Percentiles rank a stretch among this genome's conserved stretches.
These are phyloP conservation scores for Suhomyces kilbournensis DNA, from an alignment of 805 yeast genomes.

Conservation along the genomic window DNA sequence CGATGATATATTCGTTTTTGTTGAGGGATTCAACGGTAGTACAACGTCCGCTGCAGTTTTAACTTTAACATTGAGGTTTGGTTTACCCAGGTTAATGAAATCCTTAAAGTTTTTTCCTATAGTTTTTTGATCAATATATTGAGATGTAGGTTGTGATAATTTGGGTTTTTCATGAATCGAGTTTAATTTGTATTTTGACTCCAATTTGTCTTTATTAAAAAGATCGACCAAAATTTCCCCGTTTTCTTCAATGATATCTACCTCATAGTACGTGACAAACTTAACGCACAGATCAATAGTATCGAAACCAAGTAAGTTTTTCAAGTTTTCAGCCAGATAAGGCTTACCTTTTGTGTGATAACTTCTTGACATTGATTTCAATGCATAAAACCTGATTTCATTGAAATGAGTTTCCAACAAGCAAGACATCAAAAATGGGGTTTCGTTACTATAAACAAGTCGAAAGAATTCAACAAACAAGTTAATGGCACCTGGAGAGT, in stretches of 20 bases:
- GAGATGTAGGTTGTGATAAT: slow-evolving; percentile 32
- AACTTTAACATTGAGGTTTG: not conserved
- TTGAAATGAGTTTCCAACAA: slow-evolving; percentile 77
- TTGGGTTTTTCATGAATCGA: slow-evolving; percentile 39
- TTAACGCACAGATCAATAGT: slow-evolving; percentile 46
- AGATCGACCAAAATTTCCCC: slow-evolving; percentile 35
- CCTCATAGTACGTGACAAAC: slow-evolving; percentile 64
- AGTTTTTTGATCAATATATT: slow-evolving; percentile 27
- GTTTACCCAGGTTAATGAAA: slow-evolving; percentile 33
- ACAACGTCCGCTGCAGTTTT: not conserved
- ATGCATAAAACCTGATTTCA: slow-evolving; percentile 71
- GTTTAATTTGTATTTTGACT: slow-evolving; percentile 35
- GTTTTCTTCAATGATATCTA: slow-evolving; percentile 38
- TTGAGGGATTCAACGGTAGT: not conserved
- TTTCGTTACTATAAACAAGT: slow-evolving; percentile 40
- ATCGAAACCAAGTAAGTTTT: slow-evolving; percentile 64
- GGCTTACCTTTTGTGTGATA: slow-evolving; percentile 72
- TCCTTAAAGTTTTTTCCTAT: slow-evolving; percentile 18
- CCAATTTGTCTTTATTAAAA: slow-evolving; percentile 42
- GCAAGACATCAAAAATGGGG: slow-evolving; percentile 70
- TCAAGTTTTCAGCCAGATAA: slow-evolving; percentile 48
- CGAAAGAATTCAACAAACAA: slow-evolving; percentile 64
- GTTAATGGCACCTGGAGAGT: slow-evolving; percentile 56
- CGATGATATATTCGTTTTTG: not conserved
- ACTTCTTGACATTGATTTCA: slow-evolving; percentile 62